A percentile compares a stretch with the other conserved stretches of the same genome.
These are phyloP conservation scores for Hippophae rhamnoides DNA, from an alignment of 306 rosid genomes.

Conservation along the genomic window DNA sequence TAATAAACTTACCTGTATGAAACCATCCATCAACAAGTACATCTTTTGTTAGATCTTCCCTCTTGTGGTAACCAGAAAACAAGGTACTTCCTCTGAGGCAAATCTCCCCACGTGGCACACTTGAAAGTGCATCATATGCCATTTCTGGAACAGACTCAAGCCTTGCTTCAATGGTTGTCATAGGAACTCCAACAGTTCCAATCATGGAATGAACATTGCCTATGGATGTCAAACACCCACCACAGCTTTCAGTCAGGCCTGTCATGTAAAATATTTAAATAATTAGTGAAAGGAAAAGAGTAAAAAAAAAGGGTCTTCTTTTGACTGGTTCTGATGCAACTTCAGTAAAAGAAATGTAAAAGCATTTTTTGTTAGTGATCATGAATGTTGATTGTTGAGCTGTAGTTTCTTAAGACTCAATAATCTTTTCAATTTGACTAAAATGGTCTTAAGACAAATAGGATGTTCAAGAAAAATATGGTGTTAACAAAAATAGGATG, in stretches of 20 bases:
- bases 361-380: too few species aligned
- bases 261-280: slow-evolving; percentile 3
- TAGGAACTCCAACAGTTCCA: slow-evolving; percentile 77
- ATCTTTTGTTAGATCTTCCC: slow-evolving; percentile 67
- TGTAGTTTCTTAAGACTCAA: not conserved
- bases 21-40: slow-evolving; percentile 90
- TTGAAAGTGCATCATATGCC: slow-evolving; percentile 72
- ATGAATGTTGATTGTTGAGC: too few species aligned
- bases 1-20: slow-evolving; percentile 64
- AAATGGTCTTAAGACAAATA: too few species aligned
- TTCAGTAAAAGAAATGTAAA: too few species aligned
- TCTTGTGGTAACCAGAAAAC: slow-evolving; percentile 78
- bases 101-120: slow-evolving; percentile 68
- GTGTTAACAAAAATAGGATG: too few species aligned
- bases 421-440: too few species aligned
- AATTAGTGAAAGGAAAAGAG: not conserved
- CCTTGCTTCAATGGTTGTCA: slow-evolving; percentile 77
- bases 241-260: slow-evolving; percentile 91
- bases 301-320: not conserved
- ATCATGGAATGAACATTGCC: slow-evolving; percentile 62
- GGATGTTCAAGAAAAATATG: too few species aligned
- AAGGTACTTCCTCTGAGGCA: slow-evolving; percentile 65
- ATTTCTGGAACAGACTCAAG: slow-evolving; percentile 68
- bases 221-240: slow-evolving; percentile 68
- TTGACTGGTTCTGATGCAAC: not conserved